phyloP scores from a whole-genome alignment of 2,329 filamentous ascomycete genomes.

The Phialophora macrospora region DNA sequence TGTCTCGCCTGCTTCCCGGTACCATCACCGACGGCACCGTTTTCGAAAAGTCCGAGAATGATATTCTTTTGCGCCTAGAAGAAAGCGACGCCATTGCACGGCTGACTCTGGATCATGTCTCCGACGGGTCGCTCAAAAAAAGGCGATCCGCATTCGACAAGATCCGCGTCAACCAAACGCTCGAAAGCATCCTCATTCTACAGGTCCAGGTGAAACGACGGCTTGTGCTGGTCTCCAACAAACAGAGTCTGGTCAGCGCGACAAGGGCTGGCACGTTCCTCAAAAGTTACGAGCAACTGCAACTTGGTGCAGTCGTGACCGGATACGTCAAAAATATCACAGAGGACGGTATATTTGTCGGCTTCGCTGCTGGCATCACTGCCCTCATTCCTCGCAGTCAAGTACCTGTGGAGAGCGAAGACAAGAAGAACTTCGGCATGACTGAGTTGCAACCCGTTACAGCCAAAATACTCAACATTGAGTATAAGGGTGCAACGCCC shows the following conservation, averaged over 20 bases:
- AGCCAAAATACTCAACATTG: conserved; percentile 73
- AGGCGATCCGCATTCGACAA: conserved; percentile 76
- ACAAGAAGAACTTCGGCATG: conserved; percentile 76
- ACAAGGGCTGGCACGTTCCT: conserved; percentile 73
- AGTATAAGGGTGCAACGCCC: conserved; percentile 63
- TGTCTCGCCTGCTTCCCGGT: conserved; percentile 65
- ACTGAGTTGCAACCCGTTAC: conserved; percentile 75
- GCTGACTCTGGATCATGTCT: conserved; percentile 76
- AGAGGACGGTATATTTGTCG: conserved; percentile 79
- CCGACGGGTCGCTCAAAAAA: conserved; percentile 82
- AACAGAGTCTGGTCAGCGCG: conserved; percentile 79
- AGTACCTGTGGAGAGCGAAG: conserved; percentile 70
- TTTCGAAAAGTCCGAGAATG: conserved; percentile 77
- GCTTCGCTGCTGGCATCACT: conserved; percentile 77
- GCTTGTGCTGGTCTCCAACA: conserved; percentile 77
- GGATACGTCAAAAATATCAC: conserved; percentile 89
- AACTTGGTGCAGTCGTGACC: conserved; percentile 69
- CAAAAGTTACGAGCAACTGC: conserved; percentile 71
- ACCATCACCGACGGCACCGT: conserved; percentile 77
- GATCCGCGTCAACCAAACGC: conserved; percentile 79
- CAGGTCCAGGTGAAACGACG: conserved; percentile 80
- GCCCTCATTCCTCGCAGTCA: conserved; percentile 81
- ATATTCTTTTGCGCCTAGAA: conserved; percentile 75
- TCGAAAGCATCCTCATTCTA: conserved; percentile 83
- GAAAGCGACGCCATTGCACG: conserved; percentile 76